These are phyloP conservation scores for Falciphora oryzae DNA, from an alignment of 2,329 filamentous ascomycete genomes.

Conservation along the genomic window DNA sequence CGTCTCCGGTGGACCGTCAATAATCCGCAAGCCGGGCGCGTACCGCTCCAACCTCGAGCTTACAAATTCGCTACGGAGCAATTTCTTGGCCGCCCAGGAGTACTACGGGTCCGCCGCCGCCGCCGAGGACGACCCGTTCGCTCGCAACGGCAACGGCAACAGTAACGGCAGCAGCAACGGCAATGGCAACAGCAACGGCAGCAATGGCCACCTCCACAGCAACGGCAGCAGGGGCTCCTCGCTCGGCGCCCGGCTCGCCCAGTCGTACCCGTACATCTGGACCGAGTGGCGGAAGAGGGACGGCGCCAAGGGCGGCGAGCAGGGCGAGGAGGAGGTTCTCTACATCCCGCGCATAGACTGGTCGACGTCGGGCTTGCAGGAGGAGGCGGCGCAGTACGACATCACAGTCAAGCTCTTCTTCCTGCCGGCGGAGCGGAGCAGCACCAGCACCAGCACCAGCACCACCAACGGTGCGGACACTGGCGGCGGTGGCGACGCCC, in stretches of 20 bases:
- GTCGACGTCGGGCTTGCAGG: constrained; percentile 63
- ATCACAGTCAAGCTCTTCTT: constrained; percentile 96
- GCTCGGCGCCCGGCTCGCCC: constrained; percentile 23
- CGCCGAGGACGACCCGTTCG: constrained; percentile 22
- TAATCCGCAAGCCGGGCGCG: constrained; percentile 71
- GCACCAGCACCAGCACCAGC: neutral
- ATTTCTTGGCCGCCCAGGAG: constrained; percentile 69
- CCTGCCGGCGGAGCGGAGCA: constrained; percentile 59
- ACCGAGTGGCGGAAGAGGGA: constrained; percentile 43
- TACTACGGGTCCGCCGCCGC: constrained; percentile 38
- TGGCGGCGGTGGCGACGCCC: no score
- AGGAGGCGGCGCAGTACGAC: constrained; percentile 82
- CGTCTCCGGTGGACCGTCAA: constrained; percentile 75
- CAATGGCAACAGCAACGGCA: constrained; percentile 23
- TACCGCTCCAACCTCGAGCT: constrained; percentile 91
- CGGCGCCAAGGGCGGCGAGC: constrained; percentile 10
- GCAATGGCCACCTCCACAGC: constrained; percentile 16
- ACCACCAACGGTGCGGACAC: no score
- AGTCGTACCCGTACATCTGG: constrained; percentile 48
- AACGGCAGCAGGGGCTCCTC: constrained; percentile 22
- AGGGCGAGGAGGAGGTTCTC: constrained; percentile 47
- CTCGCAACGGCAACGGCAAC: constrained; percentile 21
- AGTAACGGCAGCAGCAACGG: constrained; percentile 15
- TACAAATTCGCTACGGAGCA: constrained; percentile 78
- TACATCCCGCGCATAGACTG: constrained; percentile 78